These are phyloP conservation scores for Marchantia polymorpha DNA, from an alignment of 225 moss, liverwort and hornwort species.

Conservation along the genomic window DNA sequence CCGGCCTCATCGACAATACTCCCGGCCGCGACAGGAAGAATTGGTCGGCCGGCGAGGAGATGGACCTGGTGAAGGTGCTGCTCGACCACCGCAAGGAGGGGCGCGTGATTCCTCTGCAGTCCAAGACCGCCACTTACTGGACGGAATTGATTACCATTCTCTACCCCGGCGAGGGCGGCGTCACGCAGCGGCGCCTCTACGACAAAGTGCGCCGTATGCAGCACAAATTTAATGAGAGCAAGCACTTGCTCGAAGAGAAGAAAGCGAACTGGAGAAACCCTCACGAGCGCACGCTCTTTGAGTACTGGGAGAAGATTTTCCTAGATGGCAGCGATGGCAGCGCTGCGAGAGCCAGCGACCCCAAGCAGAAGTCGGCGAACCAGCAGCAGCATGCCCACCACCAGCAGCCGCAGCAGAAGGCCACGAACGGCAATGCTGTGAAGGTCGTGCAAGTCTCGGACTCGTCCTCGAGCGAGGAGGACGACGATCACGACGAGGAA, in stretches of 20 bases:
- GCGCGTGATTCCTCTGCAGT: background rate
- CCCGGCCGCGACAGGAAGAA: background rate
- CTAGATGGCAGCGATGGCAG: background rate
- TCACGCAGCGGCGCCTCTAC: conserved; percentile 11
- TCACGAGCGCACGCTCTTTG: conserved; percentile 6
- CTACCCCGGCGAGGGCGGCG: background rate
- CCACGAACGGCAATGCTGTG: background rate
- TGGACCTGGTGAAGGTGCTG: background rate
- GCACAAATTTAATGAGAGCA: background rate
- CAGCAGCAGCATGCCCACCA: background rate
- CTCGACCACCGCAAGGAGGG: background rate
- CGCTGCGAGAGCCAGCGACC: background rate
- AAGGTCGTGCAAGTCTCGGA: background rate
- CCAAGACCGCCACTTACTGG: conserved; percentile 14
- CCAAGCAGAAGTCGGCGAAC: background rate
- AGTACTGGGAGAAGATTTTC: conserved; percentile 15
- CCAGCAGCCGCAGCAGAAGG: background rate
- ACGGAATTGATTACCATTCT: background rate
- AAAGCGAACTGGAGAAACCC: background rate
- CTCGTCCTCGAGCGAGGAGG: background rate
- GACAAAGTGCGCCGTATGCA: conserved; percentile 17
- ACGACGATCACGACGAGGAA: background rate
- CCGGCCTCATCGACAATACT: background rate
- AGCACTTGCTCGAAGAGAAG: background rate
- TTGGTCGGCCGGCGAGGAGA: background rate